Percentiles rank a stretch among this genome's conserved stretches.
Conservation (phyloP, 345 rosid species). For the Cardamine resedifolia region DNA sequence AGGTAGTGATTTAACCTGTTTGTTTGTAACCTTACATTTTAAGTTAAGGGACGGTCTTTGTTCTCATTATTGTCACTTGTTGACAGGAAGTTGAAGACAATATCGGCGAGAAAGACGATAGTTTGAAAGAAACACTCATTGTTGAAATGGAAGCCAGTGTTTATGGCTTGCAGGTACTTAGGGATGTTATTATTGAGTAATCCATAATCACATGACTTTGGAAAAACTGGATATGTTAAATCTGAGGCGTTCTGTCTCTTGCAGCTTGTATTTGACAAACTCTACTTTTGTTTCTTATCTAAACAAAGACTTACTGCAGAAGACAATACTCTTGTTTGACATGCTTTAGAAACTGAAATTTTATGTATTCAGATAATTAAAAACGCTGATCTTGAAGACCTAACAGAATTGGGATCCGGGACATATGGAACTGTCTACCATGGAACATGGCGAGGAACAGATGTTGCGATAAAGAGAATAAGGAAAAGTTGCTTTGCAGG, state of each 20-base stretch:
- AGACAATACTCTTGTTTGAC: background rate
- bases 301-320: background rate
- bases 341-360: background rate
- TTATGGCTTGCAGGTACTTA: constrained; percentile 65
- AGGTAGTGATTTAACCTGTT: constrained; percentile 31
- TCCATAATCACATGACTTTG: background rate
- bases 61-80: constrained; percentile 16
- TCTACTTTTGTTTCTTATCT: constrained; percentile 3
- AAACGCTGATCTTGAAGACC: constrained; percentile 70
- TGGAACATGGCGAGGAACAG: constrained; percentile 78
- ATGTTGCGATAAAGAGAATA: constrained; percentile 75
- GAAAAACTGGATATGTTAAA: background rate
- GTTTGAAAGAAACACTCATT: constrained; percentile 47
- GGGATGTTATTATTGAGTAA: background rate
- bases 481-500: constrained; percentile 62
- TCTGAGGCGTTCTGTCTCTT: constrained; percentile 1
- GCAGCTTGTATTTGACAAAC: background rate
- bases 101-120: constrained; percentile 37
- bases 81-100: constrained; percentile 45
- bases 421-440: constrained; percentile 78
- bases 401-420: constrained; percentile 64
- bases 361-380: constrained; percentile 49
- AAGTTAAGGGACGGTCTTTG: background rate
- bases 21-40: constrained; percentile 11
- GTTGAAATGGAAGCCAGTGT: constrained; percentile 72